These are phyloP conservation scores for Podaxis sp. DNA, from an alignment of 768 basidiomycete genomes.

Conservation along the genomic window DNA sequence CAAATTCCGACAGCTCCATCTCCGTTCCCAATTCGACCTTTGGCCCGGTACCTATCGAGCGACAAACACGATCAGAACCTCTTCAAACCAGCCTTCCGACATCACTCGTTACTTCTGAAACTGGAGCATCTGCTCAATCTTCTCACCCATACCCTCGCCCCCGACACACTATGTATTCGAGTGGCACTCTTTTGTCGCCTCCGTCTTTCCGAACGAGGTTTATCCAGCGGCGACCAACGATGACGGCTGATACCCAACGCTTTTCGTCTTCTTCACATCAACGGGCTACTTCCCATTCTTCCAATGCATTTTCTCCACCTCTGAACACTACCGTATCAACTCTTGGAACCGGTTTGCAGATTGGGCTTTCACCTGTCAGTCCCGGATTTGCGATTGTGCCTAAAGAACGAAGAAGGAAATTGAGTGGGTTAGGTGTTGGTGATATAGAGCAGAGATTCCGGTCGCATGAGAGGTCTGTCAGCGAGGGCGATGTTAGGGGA, in stretches of 20 bases:
- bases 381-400: conserved; percentile 77
- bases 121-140: not conserved
- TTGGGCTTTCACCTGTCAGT: conserved; percentile 71
- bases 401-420: conserved; percentile 44
- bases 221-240: conserved; percentile 2
- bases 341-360: conserved; percentile 60
- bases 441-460: conserved; percentile 18
- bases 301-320: conserved; percentile 28
- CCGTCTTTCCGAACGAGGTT: conserved; percentile 1
- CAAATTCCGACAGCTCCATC: not conserved
- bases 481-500: conserved; percentile 43
- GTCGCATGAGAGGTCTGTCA: conserved; percentile 42
- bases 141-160: not conserved
- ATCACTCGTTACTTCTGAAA: not conserved
- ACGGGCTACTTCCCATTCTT: conserved; percentile 6
- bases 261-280: not conserved
- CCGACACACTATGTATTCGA: conserved; percentile 3
- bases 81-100: not conserved
- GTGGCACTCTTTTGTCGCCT: not conserved
- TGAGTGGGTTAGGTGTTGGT: conserved; percentile 32
- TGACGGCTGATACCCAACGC: not conserved
- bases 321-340: conserved; percentile 33
- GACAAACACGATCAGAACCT: conserved; percentile 25
- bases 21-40: not conserved
- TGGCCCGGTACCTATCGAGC: conserved; percentile 27